phyloP scores from a whole-genome alignment of 805 yeast genomes.

The Pichia deserticola region DNA sequence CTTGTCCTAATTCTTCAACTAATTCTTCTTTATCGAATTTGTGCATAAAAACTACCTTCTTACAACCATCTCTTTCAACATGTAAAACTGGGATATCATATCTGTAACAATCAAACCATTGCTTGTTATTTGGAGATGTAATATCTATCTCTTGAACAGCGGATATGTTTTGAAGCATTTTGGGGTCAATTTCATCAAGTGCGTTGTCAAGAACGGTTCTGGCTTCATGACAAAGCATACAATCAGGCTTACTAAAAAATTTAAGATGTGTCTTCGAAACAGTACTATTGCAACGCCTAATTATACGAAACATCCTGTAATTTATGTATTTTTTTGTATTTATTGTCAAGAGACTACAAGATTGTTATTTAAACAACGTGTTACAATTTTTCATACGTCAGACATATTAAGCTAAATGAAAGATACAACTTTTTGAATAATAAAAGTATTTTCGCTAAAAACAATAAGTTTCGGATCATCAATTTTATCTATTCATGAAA shows the following conservation, averaged over 20 bases:
- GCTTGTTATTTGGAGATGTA: slow-evolving; percentile 46
- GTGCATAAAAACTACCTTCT: slow-evolving; percentile 61
- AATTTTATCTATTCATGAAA: too few relatives aligned
- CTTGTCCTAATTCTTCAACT: slow-evolving; percentile 40
- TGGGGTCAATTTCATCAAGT: slow-evolving; percentile 21
- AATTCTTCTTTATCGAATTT: slow-evolving; percentile 49
- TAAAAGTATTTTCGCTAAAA: too few relatives aligned
- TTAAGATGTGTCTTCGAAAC: slow-evolving; percentile 30
- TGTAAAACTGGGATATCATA: slow-evolving; percentile 78
- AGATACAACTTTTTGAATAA: too few relatives aligned
- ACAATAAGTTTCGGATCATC: too few relatives aligned
- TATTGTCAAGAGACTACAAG: too few relatives aligned
- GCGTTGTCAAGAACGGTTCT: slow-evolving; percentile 41
- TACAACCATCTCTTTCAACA: slow-evolving; percentile 42
- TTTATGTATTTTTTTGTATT: too few relatives aligned
- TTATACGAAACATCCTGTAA: background rate
- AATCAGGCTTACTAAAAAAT: slow-evolving; percentile 62
- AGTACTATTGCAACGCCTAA: background rate
- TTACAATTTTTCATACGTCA: too few relatives aligned
- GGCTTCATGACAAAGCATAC: slow-evolving; percentile 65
- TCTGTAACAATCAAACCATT: slow-evolving; percentile 64
- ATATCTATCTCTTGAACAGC: slow-evolving; percentile 47
- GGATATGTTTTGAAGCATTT: slow-evolving; percentile 23
- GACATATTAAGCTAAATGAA: too few relatives aligned
- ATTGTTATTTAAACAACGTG: too few relatives aligned